Conservation (phyloP, 306 rosid genomes). For the Malus fusca region DNA sequence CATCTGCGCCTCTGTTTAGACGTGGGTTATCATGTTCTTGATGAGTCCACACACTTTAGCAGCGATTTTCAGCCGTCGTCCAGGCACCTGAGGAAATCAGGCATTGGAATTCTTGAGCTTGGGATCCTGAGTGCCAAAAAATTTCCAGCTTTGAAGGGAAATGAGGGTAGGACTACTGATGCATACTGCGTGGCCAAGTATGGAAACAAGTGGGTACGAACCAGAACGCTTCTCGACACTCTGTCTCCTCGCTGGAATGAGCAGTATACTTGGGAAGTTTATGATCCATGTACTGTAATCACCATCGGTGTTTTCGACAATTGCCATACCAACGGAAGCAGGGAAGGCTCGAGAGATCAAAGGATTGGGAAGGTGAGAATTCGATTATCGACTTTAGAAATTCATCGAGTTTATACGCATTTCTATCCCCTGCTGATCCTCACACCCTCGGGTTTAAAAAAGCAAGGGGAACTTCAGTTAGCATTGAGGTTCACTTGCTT, state of each 20-base stretch:
- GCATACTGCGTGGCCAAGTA: conserved; percentile 95
- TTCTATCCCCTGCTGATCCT: conserved; percentile 81
- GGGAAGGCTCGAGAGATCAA: conserved; percentile 51
- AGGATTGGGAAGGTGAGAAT: conserved; percentile 89
- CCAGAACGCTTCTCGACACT: conserved; percentile 73
- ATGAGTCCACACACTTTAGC: conserved; percentile 86
- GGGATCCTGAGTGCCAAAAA: conserved; percentile 84
- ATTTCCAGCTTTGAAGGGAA: conserved; percentile 74
- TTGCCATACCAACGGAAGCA: conserved; percentile 54
- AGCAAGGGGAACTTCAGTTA: conserved; percentile 88
- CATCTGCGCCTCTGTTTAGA: conserved; percentile 64
- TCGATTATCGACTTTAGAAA: conserved; percentile 79
- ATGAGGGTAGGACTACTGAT: conserved; percentile 62
- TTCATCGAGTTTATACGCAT: conserved; percentile 70
- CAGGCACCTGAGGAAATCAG: conserved; percentile 45
- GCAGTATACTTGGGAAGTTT: conserved; percentile 94
- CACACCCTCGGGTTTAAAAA: conserved; percentile 56
- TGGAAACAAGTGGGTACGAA: conserved; percentile 92
- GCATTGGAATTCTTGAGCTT: conserved; percentile 78
- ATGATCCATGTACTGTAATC: conserved; percentile 83
- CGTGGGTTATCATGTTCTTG: conserved; percentile 84
- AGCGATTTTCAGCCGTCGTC: conserved; percentile 92
- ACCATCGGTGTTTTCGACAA: conserved; percentile 83
- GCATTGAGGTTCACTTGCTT: conserved; percentile 87
- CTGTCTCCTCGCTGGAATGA: conserved; percentile 85